Conservation (phyloP, 2,329 filamentous ascomycete species). For the Botrytis byssoidea region DNA sequence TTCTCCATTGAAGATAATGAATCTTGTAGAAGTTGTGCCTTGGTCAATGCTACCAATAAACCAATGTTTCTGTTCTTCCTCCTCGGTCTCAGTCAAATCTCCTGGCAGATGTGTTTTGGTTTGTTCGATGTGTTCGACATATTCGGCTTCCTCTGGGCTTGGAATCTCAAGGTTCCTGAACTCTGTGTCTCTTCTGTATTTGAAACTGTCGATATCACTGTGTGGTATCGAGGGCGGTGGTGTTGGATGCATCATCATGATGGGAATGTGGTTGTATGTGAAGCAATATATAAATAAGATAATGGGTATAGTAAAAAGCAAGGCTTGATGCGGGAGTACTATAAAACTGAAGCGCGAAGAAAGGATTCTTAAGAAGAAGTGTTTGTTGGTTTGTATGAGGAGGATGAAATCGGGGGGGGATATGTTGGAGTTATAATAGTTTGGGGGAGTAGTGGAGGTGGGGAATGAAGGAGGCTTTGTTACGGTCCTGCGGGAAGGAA, state of each 20-base stretch:
- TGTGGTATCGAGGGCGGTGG: constrained; percentile 10
- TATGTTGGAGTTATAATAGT: background rate
- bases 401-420: background rate
- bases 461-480: constrained; percentile 10
- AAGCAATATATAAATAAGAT: background rate
- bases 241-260: constrained; percentile 20
- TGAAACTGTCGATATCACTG: constrained; percentile 5
- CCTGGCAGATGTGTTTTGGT: constrained; percentile 28
- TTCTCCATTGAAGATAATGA: constrained; percentile 81
- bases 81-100: constrained; percentile 27
- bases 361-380: background rate
- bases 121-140: constrained; percentile 31
- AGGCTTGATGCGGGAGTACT: background rate
- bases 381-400: background rate
- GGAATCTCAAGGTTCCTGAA: constrained; percentile 19
- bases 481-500: background rate
- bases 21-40: constrained; percentile 84
- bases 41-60: constrained; percentile 90
- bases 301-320: background rate
- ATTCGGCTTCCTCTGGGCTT: constrained; percentile 23
- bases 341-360: background rate
- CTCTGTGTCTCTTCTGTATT: constrained; percentile 12
- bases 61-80: constrained; percentile 46
- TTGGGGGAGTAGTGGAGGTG: background rate
- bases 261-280: background rate